phyloP scores from a whole-genome alignment of 495 filamentous ascomycete species.

The Lepraria neglecta region DNA sequence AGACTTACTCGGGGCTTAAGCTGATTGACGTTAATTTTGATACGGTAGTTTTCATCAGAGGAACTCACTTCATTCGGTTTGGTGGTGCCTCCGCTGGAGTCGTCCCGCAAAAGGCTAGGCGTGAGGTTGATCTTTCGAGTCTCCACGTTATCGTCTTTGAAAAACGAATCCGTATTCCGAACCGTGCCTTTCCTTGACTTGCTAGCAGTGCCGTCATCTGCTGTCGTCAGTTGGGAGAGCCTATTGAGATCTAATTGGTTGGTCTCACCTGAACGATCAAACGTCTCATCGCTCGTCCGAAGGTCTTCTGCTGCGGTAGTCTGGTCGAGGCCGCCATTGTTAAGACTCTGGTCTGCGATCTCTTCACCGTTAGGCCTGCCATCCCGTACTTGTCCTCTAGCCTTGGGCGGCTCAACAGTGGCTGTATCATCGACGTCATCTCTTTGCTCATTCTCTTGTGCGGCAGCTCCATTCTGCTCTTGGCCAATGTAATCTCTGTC shows the following conservation, averaged over 20 bases:
- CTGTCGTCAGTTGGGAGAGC: conserved; percentile 15
- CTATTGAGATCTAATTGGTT: conserved; percentile 9
- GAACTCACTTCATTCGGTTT: conserved; percentile 51
- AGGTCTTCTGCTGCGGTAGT: conserved; percentile 36
- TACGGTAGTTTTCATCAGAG: neutral
- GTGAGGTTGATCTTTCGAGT: conserved; percentile 97
- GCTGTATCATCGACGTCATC: conserved; percentile 36
- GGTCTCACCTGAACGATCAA: conserved; percentile 43
- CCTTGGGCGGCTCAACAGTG: conserved; percentile 43
- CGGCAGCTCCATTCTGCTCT: conserved; percentile 35
- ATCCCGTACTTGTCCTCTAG: conserved; percentile 27
- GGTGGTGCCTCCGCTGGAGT: conserved; percentile 52
- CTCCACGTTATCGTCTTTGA: conserved; percentile 90
- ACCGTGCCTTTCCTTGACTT: conserved; percentile 78
- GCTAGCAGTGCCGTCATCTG: conserved; percentile 50
- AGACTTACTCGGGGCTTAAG: conserved; percentile 37
- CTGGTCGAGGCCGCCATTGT: conserved; percentile 31
- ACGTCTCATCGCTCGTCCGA: conserved; percentile 61
- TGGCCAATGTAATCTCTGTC: conserved; percentile 36
- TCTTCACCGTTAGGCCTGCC: conserved; percentile 16
- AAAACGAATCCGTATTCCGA: conserved; percentile 89
- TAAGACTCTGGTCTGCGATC: conserved; percentile 3
- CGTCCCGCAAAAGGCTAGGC: conserved; percentile 87
- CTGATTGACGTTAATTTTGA: conserved; percentile 3
- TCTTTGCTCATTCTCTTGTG: conserved; percentile 26